Conservation (phyloP, 306 rosid species). For the Cicer judaicum region DNA sequence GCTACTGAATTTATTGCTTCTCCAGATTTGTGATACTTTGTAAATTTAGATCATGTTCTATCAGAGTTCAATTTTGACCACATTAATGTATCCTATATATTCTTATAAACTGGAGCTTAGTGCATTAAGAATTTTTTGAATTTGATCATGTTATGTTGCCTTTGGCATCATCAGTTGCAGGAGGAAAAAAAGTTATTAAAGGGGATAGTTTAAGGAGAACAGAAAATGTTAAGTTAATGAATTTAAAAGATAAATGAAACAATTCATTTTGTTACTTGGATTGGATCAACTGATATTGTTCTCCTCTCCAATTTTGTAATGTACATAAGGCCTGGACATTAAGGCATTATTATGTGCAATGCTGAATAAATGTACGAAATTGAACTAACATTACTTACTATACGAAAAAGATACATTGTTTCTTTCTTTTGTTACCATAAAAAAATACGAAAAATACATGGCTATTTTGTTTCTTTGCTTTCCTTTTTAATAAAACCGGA, state of each 20-base stretch:
- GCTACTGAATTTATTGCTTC: constrained; percentile 53
- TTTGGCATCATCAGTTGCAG: background rate
- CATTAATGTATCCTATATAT: constrained; percentile 6
- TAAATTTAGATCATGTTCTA: constrained; percentile 15
- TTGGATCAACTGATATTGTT: constrained; percentile 3
- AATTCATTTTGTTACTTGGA: constrained; percentile 1
- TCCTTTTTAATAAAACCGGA: background rate
- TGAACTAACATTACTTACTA: background rate
- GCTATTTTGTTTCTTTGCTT: background rate
- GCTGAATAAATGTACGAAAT: background rate
- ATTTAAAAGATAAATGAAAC: background rate
- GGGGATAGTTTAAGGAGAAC: background rate
- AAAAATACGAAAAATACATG: background rate
- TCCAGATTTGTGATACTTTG: constrained; percentile 45
- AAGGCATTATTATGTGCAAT: background rate
- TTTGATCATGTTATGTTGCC: background rate
- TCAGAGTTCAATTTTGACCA: constrained; percentile 58
- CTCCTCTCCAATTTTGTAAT: background rate
- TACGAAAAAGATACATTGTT: background rate
- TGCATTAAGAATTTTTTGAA: constrained; percentile 6
- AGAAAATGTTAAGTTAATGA: background rate
- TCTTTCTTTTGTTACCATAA: background rate
- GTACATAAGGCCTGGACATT: background rate
- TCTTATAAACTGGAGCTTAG: constrained; percentile 6
- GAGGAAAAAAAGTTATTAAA: constrained; percentile 15